Base-by-base conservation (phyloP, 257 asterid species). In the Gynochthodes officinalis region DNA sequence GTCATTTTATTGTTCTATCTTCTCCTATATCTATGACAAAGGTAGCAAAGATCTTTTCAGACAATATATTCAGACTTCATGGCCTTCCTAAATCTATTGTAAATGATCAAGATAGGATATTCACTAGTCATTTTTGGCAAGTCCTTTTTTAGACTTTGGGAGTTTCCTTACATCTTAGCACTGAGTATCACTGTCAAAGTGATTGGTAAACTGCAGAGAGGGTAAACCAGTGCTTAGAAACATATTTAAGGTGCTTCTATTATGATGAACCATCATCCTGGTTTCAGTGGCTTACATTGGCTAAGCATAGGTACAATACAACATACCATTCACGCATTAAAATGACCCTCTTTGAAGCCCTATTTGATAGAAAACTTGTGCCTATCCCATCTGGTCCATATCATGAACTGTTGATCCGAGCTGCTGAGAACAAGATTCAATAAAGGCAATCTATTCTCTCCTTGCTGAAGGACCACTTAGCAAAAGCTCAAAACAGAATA, bases 281-380 rank as follows among this genome's bases (percentile, higher is more conserved):
- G 55, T 2, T 4, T 2, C 4, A 2, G 3, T 49, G 55, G 55
- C 1, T 49, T 28, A 0, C 76, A 0, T 0, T 75, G 4, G 69
- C 73, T 1, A 68, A 79, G 14, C 58, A n/a, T 1, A 67, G 59
- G 78, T 71, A 72, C 4, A 72, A 72, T n/a, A n/a, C n/a, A n/a
- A n/a, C 43, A 1, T 54, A 19, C 2, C 80, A 72, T 2, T 5
- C 21, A 1, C 4, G 62, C 33, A 8, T 62, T 0, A 48, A 67
- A 4, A 7, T 48, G 1, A 42, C 66, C 0, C 72, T 67, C 0
- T 78, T 58, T 58, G 70, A 76, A 4, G 79, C 72, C 0, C n/a
- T 81, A 0, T 74, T 58, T 66, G 75, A 73, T 0, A n/a, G 32
- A 3, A 5, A 9, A 0, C 76, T 70, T 0, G 6, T 43, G 0